Evolutionary conservation across 1,284 basidiomycete species (phyloP).

Genomic region (Sphaerobolus stellatus): DNA sequence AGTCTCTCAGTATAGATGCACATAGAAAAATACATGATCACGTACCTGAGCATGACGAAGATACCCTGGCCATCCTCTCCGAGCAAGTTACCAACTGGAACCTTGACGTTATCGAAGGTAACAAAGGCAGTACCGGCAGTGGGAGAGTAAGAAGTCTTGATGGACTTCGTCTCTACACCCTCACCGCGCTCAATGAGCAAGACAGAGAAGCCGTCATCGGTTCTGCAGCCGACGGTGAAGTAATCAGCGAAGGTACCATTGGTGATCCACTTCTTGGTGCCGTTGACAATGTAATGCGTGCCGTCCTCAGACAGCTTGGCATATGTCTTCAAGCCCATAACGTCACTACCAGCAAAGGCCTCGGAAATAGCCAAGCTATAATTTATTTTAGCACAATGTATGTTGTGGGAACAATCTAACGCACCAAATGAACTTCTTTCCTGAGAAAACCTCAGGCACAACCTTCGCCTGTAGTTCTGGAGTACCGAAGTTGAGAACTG

Average conservation of each 20-base stretch:
- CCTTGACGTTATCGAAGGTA: slow-evolving; percentile 58
- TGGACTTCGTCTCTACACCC: slow-evolving; percentile 53
- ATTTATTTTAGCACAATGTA: slow-evolving; percentile 30
- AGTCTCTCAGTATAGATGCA: neutral
- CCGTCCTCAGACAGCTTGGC: slow-evolving; percentile 84
- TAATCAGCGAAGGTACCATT: slow-evolving; percentile 42
- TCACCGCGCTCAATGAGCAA: slow-evolving; percentile 47
- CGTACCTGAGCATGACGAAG: slow-evolving; percentile 40
- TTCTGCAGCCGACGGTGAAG: slow-evolving; percentile 32
- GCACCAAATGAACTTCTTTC: slow-evolving; percentile 84
- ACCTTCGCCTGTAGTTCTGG: slow-evolving; percentile 76
- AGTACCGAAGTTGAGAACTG: slow-evolving; percentile 81
- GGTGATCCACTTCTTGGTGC: slow-evolving; percentile 74
- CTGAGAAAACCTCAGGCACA: slow-evolving; percentile 77
- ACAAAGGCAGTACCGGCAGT: slow-evolving; percentile 53
- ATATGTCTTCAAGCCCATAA: slow-evolving; percentile 78
- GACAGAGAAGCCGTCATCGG: slow-evolving; percentile 47
- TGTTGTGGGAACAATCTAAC: slow-evolving; percentile 62
- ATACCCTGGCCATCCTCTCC: slow-evolving; percentile 56
- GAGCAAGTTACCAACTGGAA: slow-evolving; percentile 54
- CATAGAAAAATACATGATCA: neutral
- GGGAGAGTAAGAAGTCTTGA: slow-evolving; percentile 50
- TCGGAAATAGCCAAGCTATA: slow-evolving; percentile 78
- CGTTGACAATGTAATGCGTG: slow-evolving; percentile 82
- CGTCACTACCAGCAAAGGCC: slow-evolving; percentile 91